These are phyloP conservation scores for Trifolium repens DNA, from an alignment of 306 rosid species.

Conservation along the genomic window DNA sequence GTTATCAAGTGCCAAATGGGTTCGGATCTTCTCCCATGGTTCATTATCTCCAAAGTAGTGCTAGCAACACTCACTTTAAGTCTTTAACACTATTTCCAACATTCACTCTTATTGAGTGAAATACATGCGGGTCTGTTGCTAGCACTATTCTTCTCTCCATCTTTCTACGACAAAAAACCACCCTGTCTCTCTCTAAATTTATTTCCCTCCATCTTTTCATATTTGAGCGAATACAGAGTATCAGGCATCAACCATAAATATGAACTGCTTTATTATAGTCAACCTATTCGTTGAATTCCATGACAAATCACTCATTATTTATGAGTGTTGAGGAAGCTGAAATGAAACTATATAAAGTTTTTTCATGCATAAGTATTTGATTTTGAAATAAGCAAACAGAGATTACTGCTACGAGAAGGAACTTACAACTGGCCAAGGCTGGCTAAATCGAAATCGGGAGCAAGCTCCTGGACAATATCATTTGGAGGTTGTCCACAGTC, in stretches of 20 bases:
- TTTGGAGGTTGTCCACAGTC: slow-evolving; percentile 97
- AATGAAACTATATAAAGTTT: slow-evolving; percentile 6
- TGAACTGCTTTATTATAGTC: background rate
- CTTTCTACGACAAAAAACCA: too few relatives aligned
- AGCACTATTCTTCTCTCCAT: too few relatives aligned
- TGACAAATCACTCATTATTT: slow-evolving; percentile 32
- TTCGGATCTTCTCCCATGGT: too few relatives aligned
- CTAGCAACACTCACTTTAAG: too few relatives aligned
- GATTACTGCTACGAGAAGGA: slow-evolving; percentile 6
- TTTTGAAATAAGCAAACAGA: slow-evolving; percentile 11
- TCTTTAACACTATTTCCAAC: too few relatives aligned
- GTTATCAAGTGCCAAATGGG: background rate
- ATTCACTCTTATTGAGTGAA: too few relatives aligned
- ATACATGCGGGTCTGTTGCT: too few relatives aligned
- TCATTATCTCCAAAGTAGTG: too few relatives aligned
- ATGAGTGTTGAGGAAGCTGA: slow-evolving; percentile 3
- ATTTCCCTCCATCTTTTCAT: too few relatives aligned
- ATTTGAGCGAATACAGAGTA: background rate
- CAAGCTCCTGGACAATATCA: slow-evolving; percentile 83
- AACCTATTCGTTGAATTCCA: slow-evolving; percentile 22
- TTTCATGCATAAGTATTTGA: background rate
- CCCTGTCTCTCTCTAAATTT: too few relatives aligned
- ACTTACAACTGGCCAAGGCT: slow-evolving; percentile 90
- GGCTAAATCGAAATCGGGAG: slow-evolving; percentile 83
- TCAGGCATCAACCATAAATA: background rate